Percentiles rank a stretch among this genome's conserved stretches.
Evolutionary conservation across 2,329 filamentous ascomycete genomes (phyloP).

Genomic region (Trichothecium roseum): DNA sequence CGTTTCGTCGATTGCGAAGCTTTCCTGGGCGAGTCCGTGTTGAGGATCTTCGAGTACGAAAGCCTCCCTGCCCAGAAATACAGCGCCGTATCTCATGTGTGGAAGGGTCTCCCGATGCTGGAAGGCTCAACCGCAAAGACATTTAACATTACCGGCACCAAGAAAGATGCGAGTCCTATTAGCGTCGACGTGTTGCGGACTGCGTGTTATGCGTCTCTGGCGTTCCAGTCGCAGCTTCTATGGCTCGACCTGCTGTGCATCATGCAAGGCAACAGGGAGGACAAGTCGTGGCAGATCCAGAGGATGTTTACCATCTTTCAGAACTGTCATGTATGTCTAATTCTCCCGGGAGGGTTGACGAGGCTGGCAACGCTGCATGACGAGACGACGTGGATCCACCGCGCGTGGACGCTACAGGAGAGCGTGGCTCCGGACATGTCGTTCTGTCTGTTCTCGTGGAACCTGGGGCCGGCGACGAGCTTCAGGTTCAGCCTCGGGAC

Average conservation of each 20-base stretch:
- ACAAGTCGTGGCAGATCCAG: slow-evolving; percentile 12
- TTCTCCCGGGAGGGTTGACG: slow-evolving; percentile 10
- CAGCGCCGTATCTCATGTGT: slow-evolving; percentile 7
- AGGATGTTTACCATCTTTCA: slow-evolving; percentile 10
- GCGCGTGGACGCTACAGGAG: slow-evolving; percentile 14
- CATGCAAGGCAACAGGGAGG: slow-evolving; percentile 6
- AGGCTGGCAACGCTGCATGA: slow-evolving; percentile 7
- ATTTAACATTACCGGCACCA: slow-evolving; percentile 6
- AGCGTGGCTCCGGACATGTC: slow-evolving; percentile 7
- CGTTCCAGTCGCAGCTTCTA: slow-evolving; percentile 3
- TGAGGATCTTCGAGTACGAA: slow-evolving; percentile 4
- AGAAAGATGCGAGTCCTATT: slow-evolving; percentile 7
- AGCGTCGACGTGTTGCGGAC: slow-evolving; percentile 5
- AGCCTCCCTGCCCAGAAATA: slow-evolving; percentile 2
- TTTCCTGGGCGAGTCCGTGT: background rate
- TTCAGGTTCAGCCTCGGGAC: too few species aligned
- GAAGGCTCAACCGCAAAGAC: slow-evolving; percentile 1
- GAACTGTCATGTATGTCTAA: slow-evolving; percentile 8
- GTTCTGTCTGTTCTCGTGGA: slow-evolving; percentile 8
- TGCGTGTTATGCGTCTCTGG: slow-evolving; percentile 6
- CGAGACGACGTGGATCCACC: slow-evolving; percentile 11
- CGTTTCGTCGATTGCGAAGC: slow-evolving; percentile 4
- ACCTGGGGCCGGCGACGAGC: background rate
- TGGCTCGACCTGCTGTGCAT: slow-evolving; percentile 10
- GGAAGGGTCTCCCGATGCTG: slow-evolving; percentile 4